Evolutionary conservation across 495 filamentous ascomycete species (phyloP), one percentile per base, ranked within the genome.

Genomic region (Lasiosphaeriaceae sp.): DNA sequence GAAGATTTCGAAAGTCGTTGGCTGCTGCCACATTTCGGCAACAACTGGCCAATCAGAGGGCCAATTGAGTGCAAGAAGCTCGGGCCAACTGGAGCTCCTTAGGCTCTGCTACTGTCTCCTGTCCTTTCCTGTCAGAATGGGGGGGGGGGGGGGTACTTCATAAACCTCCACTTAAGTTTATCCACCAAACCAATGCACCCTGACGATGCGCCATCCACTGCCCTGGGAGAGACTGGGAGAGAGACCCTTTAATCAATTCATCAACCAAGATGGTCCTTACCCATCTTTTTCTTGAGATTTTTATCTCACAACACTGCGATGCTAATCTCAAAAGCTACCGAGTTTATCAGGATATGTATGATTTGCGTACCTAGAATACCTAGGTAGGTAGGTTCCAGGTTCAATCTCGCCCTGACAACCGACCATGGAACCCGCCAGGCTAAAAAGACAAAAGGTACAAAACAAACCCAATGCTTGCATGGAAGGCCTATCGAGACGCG

Each of bases 1-100:
- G 68, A 65, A 67, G 68, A 60, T 67, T 58, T 71, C 66, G 66
- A 62, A 70, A 62, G 78, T 65, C 62, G 55, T 43, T 34, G 44
- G 52, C 43, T 48, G 11, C 47, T 49, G 49, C 62, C 57, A 63
- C 44, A 39, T 51, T 50, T 66, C 60, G 60, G 66, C 60, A 66
- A 58, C 35, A 44, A 21, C 17, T 37, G 52, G 51, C 67, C 67
- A 68, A 70, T 70, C 61, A 68, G 58, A 54, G 16, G 17, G 47
- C 41, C 46, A 63, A 69, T 67, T 67, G 64, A 43, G 26, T n/a
- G 23, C 19, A 21, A 48, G 43, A 35, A 59, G 56, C 58, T 52
- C 26, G 54, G 49, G 31, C 55, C 11, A 2, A 47, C 16, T 43
- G 39, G 39, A 17, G n/a, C 26, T 31, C 14, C 39, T 43, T 43